These are phyloP conservation scores for Vitis hybrid DNA, from an alignment of 177 flowering plant genomes.

Conservation along the genomic window DNA sequence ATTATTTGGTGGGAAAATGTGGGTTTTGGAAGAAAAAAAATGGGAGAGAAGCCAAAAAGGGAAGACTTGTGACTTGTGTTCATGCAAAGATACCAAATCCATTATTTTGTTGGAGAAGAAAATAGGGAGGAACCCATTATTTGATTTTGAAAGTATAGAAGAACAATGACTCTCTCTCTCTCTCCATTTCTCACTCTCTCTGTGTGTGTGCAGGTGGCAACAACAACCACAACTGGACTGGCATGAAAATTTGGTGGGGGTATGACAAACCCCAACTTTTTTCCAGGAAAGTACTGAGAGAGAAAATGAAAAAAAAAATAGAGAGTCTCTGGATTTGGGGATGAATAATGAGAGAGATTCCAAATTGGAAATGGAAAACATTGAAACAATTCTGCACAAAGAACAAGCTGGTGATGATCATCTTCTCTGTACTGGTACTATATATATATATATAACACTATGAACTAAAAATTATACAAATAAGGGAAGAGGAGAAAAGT, in stretches of 20 bases:
- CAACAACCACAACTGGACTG: no score
- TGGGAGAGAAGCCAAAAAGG: no score
- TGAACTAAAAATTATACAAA: slow-evolving; percentile 19
- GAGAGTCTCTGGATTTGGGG: no score
- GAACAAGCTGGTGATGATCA: slow-evolving; percentile 1
- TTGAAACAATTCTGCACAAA: not conserved
- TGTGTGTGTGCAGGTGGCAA: not conserved
- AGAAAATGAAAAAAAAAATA: no score
- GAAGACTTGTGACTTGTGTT: not conserved
- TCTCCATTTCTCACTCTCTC: not conserved
- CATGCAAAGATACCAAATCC: not conserved
- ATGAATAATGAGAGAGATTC: no score
- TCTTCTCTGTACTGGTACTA: slow-evolving; percentile 6
- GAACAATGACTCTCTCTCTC: not conserved
- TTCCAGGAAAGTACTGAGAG: no score
- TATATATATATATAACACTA: slow-evolving; percentile 6
- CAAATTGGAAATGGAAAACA: no score
- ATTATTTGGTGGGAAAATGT: no score
- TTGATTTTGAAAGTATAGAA: not conserved
- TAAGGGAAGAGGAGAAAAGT: slow-evolving; percentile 8
- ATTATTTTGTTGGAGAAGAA: not conserved
- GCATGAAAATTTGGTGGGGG: no score
- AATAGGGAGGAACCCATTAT: not conserved
- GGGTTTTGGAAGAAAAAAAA: no score
- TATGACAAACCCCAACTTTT: no score